A percentile compares a stretch with the other conserved stretches of the same genome.
Evolutionary conservation across 805 yeast genomes (phyloP).

Genomic region (Yarrowia sp.): DNA sequence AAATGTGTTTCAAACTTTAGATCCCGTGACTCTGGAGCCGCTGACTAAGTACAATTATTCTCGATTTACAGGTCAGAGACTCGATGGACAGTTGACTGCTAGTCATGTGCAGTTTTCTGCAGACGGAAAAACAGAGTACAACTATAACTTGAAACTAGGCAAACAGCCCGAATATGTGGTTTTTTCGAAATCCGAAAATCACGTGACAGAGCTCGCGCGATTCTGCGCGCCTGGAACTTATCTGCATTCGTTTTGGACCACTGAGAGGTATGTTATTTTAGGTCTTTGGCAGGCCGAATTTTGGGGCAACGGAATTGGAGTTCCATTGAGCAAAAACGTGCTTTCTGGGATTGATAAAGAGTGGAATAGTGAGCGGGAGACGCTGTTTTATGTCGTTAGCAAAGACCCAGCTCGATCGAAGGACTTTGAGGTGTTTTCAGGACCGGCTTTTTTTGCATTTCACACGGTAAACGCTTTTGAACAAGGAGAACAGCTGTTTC

Average conservation of each 20-base stretch:
- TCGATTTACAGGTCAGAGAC: background rate
- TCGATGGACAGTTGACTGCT: conserved; percentile 3
- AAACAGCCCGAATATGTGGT: conserved; percentile 5
- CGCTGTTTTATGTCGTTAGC: background rate
- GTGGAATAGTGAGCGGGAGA: background rate
- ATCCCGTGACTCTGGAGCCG: conserved; percentile 11
- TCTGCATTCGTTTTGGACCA: conserved; percentile 13
- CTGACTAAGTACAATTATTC: conserved; percentile 6
- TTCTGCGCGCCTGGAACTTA: background rate
- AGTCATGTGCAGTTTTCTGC: conserved; percentile 5
- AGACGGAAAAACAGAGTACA: conserved; percentile 14
- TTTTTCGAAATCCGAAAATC: background rate
- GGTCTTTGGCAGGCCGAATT: conserved; percentile 24
- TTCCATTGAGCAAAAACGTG: background rate
- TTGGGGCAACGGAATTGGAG: conserved; percentile 7
- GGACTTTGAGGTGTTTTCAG: background rate
- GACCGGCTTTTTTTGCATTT: conserved; percentile 9
- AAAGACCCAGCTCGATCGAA: background rate
- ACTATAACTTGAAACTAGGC: background rate
- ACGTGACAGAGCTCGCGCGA: background rate
- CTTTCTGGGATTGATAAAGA: background rate
- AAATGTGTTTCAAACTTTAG: background rate
- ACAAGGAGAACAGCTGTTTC: background rate
- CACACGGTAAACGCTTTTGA: conserved; percentile 18
- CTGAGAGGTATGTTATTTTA: background rate